Conservation (phyloP, 2,329 filamentous ascomycete genomes). For the Fusarium protoensiforme region DNA sequence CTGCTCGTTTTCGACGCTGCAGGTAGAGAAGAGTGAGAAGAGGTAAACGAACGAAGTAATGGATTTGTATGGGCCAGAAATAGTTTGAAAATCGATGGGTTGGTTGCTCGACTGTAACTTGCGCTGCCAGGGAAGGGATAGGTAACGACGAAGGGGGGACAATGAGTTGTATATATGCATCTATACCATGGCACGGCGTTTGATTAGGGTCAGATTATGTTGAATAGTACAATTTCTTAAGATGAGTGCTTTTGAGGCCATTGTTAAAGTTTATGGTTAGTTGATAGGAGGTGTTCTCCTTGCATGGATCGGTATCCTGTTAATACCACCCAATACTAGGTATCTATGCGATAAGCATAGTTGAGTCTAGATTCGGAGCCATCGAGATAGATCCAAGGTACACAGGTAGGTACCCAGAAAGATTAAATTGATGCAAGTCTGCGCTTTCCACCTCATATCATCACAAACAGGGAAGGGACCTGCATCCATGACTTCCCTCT, state of each 20-base stretch:
- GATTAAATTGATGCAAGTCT: neutral
- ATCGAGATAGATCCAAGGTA: neutral
- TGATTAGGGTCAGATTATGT: constrained; percentile 39
- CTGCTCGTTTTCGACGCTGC: constrained; percentile 86
- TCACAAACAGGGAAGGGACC: neutral
- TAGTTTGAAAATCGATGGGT: constrained; percentile 30
- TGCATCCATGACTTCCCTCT: neutral
- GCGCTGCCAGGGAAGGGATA: constrained; percentile 23
- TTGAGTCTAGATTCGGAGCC: neutral
- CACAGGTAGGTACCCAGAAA: neutral
- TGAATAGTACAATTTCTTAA: constrained; percentile 36
- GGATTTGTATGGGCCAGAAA: constrained; percentile 12
- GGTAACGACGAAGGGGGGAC: constrained; percentile 28
- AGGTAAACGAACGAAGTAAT: constrained; percentile 38
- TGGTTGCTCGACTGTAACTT: constrained; percentile 31
- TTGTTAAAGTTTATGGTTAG: neutral
- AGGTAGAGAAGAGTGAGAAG: constrained; percentile 62
- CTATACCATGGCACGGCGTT: constrained; percentile 55
- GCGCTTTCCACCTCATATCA: neutral
- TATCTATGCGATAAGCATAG: neutral
- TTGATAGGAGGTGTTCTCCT: neutral
- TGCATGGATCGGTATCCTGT: neutral
- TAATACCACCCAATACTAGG: neutral
- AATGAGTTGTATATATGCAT: constrained; percentile 47
- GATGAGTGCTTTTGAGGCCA: neutral